These are phyloP conservation scores for Phytophthora uliginosa DNA, from an alignment of 352 stramenopile genomes.

Conservation along the genomic window DNA sequence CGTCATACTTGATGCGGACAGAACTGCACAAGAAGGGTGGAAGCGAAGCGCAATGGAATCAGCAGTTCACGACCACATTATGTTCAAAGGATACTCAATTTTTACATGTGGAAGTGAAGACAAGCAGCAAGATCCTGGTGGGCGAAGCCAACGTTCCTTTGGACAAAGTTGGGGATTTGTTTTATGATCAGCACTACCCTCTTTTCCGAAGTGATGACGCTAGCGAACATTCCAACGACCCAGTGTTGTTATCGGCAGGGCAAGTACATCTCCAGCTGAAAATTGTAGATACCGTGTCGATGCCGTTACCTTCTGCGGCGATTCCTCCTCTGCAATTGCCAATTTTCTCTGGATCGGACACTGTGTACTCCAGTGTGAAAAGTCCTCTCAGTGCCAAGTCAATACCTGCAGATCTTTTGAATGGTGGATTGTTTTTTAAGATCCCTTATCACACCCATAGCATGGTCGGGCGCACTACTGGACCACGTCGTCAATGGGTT, in stretches of 20 bases:
- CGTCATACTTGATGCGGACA: constrained; percentile 58
- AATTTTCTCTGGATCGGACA: constrained; percentile 17
- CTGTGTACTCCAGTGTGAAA: constrained; percentile 6
- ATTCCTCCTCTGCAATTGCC: constrained; percentile 45
- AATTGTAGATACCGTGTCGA: constrained; percentile 48
- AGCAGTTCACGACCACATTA: constrained; percentile 73
- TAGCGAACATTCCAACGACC: constrained; percentile 16
- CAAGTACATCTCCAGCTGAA: constrained; percentile 80
- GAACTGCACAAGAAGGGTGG: constrained; percentile 84
- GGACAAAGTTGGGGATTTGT: constrained; percentile 46
- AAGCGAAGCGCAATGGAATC: constrained; percentile 87
- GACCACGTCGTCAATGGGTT: constrained; percentile 74
- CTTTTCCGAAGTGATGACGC: constrained; percentile 45
- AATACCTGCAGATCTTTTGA: constrained; percentile 57
- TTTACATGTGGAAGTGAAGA: constrained; percentile 70
- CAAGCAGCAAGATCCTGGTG: constrained; percentile 72
- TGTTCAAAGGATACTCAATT: constrained; percentile 62
- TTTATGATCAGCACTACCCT: constrained; percentile 78
- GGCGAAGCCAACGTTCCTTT: constrained; percentile 66
- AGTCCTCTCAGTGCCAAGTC: constrained; percentile 15
- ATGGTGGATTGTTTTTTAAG: constrained; percentile 82
- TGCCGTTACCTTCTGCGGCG: constrained; percentile 7
- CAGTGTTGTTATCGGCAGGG: constrained; percentile 40
- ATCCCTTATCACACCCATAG: constrained; percentile 76
- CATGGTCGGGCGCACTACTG: constrained; percentile 42